Base-by-base conservation (phyloP, 169 alveolate species). In the Cryptosporidium parvum region DNA sequence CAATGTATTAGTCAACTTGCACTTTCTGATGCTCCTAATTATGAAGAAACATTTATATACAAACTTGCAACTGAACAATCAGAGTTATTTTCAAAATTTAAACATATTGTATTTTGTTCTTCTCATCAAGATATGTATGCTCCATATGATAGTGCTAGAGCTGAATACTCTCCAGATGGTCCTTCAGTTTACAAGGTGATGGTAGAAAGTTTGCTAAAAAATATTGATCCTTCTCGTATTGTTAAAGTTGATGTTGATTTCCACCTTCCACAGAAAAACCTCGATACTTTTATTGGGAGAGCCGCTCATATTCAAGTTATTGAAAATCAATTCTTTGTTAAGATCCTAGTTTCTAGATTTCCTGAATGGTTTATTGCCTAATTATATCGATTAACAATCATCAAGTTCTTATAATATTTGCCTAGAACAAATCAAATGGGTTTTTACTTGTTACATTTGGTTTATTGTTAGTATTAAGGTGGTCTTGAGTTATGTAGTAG, bases 221-320 rank as follows among this genome's bases (percentile, higher is more conserved):
- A 93, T 67, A 42, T 96, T 12, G 72, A 92, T 31, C 85, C 92
- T 33, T 92, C 93, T 69, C 86, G 92, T 21, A 75, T 97, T 18
- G 92, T 93, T 80, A 93, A 98, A 89, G 86, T 97, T 39, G 97
- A 96, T 92, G 97, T 97, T 10, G 94, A 96, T 86, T 97, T 96
- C 85, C 93, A 93, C 69, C 95, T 95, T 31, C 89, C 96, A 42
- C 95, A 95, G 91, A 94, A 95, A 92, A 93, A 92, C 69, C 85
- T 95, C 86, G 99, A 97, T 85, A 91, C 97, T 48, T 93, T 96
- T 91, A 96, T 97, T 26, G 99, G 99, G 8, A 93, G 99, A 85
- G 97, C 98, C 18, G 99, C 99, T 33, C 99, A 97, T 84, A 96
- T 97, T 37, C 97, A 95, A 92, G 96, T 97, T 73, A 85, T 97